Evolutionary conservation across 805 yeast species (phyloP).

Genomic region (Lachancea sp.): DNA sequence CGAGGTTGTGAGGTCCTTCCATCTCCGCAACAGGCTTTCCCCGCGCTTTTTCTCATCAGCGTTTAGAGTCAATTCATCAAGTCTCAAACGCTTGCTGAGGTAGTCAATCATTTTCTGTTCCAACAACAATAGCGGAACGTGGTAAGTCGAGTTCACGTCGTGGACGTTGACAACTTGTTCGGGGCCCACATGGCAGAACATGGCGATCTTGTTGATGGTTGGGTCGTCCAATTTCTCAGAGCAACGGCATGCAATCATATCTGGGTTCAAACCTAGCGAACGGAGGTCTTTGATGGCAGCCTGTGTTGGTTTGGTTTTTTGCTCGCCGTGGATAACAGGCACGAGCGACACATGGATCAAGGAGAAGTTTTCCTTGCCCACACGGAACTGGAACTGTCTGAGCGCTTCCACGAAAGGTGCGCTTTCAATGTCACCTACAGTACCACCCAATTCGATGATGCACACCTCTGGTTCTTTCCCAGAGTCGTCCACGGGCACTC

Average conservation of each 20-base stretch:
- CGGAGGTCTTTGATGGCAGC: conserved; percentile 97
- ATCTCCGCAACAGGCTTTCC: conserved; percentile 56
- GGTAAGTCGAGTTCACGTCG: conserved; percentile 95
- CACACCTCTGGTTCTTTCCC: conserved; percentile 92
- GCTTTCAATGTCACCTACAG: conserved; percentile 98
- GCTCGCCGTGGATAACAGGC: conserved; percentile 97
- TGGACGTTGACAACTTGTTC: conserved; percentile 95
- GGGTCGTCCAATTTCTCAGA: conserved; percentile 69
- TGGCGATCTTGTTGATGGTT: conserved; percentile 92
- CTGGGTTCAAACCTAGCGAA: conserved; percentile 90
- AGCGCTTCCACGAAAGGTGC: conserved; percentile 99
- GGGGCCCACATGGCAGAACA: conserved; percentile 99
- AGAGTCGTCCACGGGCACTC: conserved; percentile 83
- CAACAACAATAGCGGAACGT: conserved; percentile 85
- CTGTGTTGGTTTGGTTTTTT: conserved; percentile 98
- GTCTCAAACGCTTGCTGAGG: conserved; percentile 59
- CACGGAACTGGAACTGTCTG: conserved; percentile 97
- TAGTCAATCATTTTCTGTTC: conserved; percentile 80
- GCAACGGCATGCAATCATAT: conserved; percentile 97
- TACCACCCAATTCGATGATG: conserved; percentile 96
- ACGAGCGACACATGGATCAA: conserved; percentile 94
- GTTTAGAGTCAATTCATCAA: conserved; percentile 43
- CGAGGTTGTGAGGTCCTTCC: conserved; percentile 73
- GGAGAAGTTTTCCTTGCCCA: conserved; percentile 89
- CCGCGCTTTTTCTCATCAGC: conserved; percentile 59